phyloP scores from a whole-genome alignment of 2,329 filamentous ascomycete genomes.

The Myriosclerotinia duriaeana region DNA sequence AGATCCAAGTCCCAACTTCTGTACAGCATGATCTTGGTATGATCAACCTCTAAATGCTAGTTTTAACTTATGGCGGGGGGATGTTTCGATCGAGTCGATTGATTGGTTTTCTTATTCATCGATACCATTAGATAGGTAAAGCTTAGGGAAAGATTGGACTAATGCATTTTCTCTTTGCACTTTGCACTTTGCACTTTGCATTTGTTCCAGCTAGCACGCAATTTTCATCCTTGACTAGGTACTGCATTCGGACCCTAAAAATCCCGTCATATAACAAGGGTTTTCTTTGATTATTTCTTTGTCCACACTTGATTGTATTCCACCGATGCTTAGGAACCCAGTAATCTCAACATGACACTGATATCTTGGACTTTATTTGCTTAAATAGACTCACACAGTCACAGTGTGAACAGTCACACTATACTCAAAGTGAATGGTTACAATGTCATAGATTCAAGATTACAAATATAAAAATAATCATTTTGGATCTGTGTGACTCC shows the following conservation, averaged over 20 bases:
- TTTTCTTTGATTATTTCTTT: conserved; percentile 8
- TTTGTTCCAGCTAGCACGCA: conserved; percentile 6
- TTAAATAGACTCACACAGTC: not conserved
- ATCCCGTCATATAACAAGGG: not conserved
- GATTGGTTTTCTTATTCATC: conserved; percentile 1
- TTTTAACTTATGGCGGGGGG: not conserved
- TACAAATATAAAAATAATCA: too few relatives aligned
- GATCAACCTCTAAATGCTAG: too few relatives aligned
- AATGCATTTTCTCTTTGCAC: not conserved
- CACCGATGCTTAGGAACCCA: not conserved
- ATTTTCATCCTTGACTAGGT: not conserved
- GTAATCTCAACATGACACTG: conserved; percentile 5
- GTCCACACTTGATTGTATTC: not conserved
- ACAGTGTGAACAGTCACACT: too few relatives aligned
- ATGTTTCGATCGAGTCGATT: not conserved
- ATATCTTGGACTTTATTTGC: not conserved
- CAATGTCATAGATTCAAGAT: conserved; percentile 1
- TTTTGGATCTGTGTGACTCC: too few relatives aligned
- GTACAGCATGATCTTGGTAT: too few relatives aligned
- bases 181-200: not conserved
- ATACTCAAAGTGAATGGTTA: not conserved
- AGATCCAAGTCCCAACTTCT: too few relatives aligned
- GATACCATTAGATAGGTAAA: not conserved
- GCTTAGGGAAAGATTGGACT: not conserved
- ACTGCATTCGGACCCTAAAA: conserved; percentile 7